phyloP scores from a whole-genome alignment of 495 filamentous ascomycete species.

The Amphirosellinia nigrospora region DNA sequence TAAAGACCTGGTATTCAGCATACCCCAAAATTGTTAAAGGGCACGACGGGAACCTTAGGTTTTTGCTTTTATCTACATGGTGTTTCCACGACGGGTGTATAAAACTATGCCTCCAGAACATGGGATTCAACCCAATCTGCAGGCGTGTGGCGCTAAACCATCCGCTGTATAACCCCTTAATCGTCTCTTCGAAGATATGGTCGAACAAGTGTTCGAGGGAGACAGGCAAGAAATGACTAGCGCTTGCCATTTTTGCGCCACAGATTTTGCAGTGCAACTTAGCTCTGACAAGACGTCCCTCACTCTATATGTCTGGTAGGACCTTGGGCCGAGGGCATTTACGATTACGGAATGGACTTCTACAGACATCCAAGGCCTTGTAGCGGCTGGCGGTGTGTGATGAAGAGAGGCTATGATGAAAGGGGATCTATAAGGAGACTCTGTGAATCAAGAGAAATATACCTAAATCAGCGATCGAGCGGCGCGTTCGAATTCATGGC shows the following conservation, averaged over 20 bases:
- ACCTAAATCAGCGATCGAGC: neutral
- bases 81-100: neutral
- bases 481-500: neutral
- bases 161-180: neutral
- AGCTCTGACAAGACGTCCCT: neutral
- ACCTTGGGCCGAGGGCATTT: constrained; percentile 9
- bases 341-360: no score
- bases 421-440: neutral
- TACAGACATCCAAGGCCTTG: no score
- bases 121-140: neutral
- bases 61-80: constrained; percentile 12
- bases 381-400: no score
- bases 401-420: no score
- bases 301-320: constrained; percentile 2
- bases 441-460: neutral
- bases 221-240: neutral
- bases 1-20: neutral
- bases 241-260: neutral
- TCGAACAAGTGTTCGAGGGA: neutral
- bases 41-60: constrained; percentile 5
- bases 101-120: neutral
- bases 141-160: neutral
- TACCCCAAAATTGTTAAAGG: neutral
- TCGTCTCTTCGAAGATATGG: no score
- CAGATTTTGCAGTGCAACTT: constrained; percentile 1